Evolutionary conservation across 1,284 basidiomycete species (phyloP).

Genomic region (Erythrobasidium hasegawianum): DNA sequence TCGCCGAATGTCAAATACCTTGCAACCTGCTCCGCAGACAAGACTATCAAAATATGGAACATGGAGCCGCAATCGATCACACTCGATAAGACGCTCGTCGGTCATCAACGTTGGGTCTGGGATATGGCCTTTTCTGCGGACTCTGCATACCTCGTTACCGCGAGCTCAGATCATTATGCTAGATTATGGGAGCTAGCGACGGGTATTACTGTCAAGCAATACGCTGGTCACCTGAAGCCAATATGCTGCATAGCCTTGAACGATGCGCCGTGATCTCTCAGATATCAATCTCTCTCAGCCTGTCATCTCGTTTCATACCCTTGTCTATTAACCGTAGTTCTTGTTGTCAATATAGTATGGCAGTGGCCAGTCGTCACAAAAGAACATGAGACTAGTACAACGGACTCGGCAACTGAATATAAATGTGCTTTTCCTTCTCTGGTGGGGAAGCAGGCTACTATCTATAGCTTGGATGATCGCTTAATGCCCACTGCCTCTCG

Average conservation of each 20-base stretch:
- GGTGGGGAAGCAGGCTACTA: no score
- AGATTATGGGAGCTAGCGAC: slow-evolving; percentile 96
- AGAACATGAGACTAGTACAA: no score
- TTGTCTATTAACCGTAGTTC: not conserved
- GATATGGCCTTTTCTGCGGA: slow-evolving; percentile 99
- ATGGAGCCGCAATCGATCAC: slow-evolving; percentile 52
- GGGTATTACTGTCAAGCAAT: slow-evolving; percentile 86
- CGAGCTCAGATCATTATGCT: slow-evolving; percentile 95
- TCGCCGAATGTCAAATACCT: slow-evolving; percentile 91
- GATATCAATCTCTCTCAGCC: not conserved
- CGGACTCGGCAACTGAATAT: no score
- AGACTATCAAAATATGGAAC: slow-evolving; percentile 97
- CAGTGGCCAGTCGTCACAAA: no score
- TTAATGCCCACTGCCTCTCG: not conserved
- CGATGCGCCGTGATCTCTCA: slow-evolving; percentile 48
- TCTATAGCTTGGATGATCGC: slow-evolving; percentile 19
- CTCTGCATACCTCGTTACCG: slow-evolving; percentile 94
- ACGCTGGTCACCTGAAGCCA: slow-evolving; percentile 86
- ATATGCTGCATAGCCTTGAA: slow-evolving; percentile 54
- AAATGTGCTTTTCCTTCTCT: no score
- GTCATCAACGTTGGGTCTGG: slow-evolving; percentile 99
- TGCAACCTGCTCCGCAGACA: slow-evolving; percentile 97
- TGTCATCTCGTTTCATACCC: not conserved
- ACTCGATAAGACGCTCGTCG: slow-evolving; percentile 80
- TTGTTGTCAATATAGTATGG: not conserved